Conservation (phyloP, 306 rosid species). For the Abrus pulchellus region DNA sequence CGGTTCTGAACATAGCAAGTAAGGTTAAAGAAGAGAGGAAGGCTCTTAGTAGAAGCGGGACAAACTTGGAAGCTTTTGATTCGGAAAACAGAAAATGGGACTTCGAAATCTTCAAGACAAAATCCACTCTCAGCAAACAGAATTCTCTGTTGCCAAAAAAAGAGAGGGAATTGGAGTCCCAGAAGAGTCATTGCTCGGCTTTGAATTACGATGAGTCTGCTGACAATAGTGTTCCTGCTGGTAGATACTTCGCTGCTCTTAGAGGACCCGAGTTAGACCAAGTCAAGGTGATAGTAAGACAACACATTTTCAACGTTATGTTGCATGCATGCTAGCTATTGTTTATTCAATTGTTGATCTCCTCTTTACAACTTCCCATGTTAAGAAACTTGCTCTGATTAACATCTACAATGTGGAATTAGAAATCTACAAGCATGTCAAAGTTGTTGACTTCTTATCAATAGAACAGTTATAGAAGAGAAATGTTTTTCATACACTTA, state of each 20-base stretch:
- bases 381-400: no score
- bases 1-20: slow-evolving; percentile 59
- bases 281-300: slow-evolving; percentile 68
- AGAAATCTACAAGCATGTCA: not conserved
- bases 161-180: slow-evolving; percentile 64
- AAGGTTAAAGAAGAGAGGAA: slow-evolving; percentile 61
- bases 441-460: not conserved
- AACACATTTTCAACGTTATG: not conserved
- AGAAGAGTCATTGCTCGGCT: slow-evolving; percentile 49
- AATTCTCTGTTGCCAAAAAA: slow-evolving; percentile 76
- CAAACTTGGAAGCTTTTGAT: slow-evolving; percentile 77
- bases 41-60: slow-evolving; percentile 68
- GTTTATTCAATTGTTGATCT: no score
- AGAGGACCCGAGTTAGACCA: slow-evolving; percentile 91
- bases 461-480: not conserved
- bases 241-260: slow-evolving; percentile 89
- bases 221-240: slow-evolving; percentile 78
- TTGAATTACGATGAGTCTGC: slow-evolving; percentile 57
- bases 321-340: slow-evolving; percentile 5
- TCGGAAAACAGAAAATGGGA: slow-evolving; percentile 60
- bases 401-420: not conserved
- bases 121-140: slow-evolving; percentile 69
- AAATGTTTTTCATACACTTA: no score
- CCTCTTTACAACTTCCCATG: no score
- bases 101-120: slow-evolving; percentile 80